Evolutionary conservation across 495 filamentous ascomycete species (phyloP).

Genomic region (Elasticomyces elasticus): DNA sequence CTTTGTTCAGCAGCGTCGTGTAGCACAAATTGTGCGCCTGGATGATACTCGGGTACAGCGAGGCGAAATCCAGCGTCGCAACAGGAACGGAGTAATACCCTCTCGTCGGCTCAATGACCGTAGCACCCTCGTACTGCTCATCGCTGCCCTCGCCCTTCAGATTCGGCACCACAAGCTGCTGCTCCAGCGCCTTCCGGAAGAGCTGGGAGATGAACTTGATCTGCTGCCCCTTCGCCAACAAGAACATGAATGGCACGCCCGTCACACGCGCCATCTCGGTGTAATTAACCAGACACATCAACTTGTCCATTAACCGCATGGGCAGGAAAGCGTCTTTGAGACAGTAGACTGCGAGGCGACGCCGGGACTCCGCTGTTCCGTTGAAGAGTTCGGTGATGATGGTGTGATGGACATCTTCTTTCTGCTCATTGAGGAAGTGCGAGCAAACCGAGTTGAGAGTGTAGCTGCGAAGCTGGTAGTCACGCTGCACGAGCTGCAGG

Average conservation of each 20-base stretch:
- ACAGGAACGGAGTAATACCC: constrained; percentile 91
- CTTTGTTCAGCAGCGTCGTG: constrained; percentile 82
- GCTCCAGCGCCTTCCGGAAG: constrained; percentile 86
- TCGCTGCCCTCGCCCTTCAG: constrained; percentile 47
- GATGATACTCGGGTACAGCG: constrained; percentile 96
- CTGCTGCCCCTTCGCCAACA: constrained; percentile 87
- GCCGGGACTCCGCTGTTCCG: constrained; percentile 80
- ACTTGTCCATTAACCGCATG: constrained; percentile 89
- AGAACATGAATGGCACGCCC: constrained; percentile 92
- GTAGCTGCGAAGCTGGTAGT: constrained; percentile 91
- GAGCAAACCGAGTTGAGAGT: constrained; percentile 94
- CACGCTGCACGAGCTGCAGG: constrained; percentile 83
- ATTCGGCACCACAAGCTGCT: constrained; percentile 89
- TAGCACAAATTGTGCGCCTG: constrained; percentile 98
- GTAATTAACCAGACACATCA: constrained; percentile 95
- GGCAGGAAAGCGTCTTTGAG: constrained; percentile 96
- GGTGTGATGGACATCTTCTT: constrained; percentile 96
- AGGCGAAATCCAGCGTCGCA: constrained; percentile 97
- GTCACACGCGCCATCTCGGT: constrained; percentile 99
- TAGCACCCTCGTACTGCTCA: constrained; percentile 95
- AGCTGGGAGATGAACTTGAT: constrained; percentile 97
- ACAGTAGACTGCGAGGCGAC: constrained; percentile 89
- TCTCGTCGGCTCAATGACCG: constrained; percentile 88
- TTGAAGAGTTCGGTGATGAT: constrained; percentile 99
- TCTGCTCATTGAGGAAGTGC: constrained; percentile 95